Conservation (phyloP, 2,329 filamentous ascomycete genomes). For the Colletotrichum sp. region DNA sequence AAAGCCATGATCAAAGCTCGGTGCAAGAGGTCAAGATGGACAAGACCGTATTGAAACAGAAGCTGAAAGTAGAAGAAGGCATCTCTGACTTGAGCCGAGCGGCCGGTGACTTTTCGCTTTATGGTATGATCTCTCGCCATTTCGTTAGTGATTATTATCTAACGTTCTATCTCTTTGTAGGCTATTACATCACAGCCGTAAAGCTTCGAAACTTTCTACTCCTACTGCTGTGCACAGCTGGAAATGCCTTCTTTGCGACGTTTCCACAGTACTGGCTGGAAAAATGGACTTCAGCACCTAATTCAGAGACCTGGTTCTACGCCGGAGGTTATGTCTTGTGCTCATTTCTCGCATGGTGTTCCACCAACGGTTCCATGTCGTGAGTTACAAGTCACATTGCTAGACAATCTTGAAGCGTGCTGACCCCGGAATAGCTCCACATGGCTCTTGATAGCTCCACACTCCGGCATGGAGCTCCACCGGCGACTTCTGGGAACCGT, state of each 20-base stretch:
- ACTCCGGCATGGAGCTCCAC: background rate
- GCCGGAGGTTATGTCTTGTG: background rate
- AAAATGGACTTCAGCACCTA: constrained; percentile 11
- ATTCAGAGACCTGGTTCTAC: background rate
- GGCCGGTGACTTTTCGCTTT: constrained; percentile 5
- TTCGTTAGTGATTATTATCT: background rate
- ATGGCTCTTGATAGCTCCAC: background rate
- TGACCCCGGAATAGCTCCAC: background rate
- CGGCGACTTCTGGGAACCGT: background rate
- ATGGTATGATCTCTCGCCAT: background rate
- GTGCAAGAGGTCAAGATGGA: background rate
- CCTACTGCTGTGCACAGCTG: constrained; percentile 3
- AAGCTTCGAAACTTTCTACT: background rate
- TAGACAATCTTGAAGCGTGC: background rate
- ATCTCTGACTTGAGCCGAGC: background rate
- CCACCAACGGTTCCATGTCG: constrained; percentile 2
- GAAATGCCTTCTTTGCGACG: background rate
- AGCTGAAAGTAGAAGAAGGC: background rate
- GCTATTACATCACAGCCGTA: background rate
- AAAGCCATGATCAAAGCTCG: no score
- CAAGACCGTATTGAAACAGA: background rate
- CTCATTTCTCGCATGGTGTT: background rate
- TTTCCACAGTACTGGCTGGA: constrained; percentile 15
- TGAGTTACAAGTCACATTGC: background rate
- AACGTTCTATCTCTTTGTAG: background rate